Percentiles rank a stretch among this genome's conserved stretches.
These are phyloP conservation scores for Fusarium compactum DNA, from an alignment of 2,329 filamentous ascomycete genomes.

Conservation along the genomic window DNA sequence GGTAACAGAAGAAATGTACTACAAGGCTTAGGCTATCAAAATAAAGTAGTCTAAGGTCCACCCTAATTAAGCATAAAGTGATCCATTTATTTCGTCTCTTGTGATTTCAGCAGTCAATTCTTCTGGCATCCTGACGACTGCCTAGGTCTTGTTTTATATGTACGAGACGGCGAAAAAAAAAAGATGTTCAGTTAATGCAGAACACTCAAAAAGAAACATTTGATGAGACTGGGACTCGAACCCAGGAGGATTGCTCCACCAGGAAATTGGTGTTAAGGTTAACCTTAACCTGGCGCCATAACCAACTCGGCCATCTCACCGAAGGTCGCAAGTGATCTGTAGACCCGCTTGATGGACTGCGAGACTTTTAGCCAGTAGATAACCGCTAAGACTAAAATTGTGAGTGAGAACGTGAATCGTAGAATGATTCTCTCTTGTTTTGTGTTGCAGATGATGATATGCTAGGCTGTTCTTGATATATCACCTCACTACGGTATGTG, in stretches of 20 bases:
- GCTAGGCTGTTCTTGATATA: background rate
- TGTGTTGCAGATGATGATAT: background rate
- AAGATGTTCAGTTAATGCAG: too few relatives aligned
- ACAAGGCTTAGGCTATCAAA: too few relatives aligned
- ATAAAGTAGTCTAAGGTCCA: too few relatives aligned
- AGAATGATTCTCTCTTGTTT: background rate
- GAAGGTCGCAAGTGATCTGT: background rate
- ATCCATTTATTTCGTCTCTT: too few relatives aligned
- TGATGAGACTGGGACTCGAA: conserved; percentile 48
- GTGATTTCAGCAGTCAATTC: too few relatives aligned
- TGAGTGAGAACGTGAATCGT: background rate
- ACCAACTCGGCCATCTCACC: conserved; percentile 48
- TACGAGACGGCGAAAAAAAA: too few relatives aligned
- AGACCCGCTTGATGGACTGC: conserved; percentile 3
- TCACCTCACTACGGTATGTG: background rate
- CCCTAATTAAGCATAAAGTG: too few relatives aligned
- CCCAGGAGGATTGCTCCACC: conserved; percentile 47
- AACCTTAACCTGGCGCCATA: conserved; percentile 39
- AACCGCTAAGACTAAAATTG: background rate
- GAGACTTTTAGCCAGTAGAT: fast-evolving
- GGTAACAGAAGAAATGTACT: too few relatives aligned
- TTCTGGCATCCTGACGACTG: too few relatives aligned
- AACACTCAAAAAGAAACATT: background rate
- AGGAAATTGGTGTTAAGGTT: conserved; percentile 43
- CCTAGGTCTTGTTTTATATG: too few relatives aligned